phyloP scores from a whole-genome alignment of 2,329 filamentous ascomycete species.

The Eurotiales sp. region DNA sequence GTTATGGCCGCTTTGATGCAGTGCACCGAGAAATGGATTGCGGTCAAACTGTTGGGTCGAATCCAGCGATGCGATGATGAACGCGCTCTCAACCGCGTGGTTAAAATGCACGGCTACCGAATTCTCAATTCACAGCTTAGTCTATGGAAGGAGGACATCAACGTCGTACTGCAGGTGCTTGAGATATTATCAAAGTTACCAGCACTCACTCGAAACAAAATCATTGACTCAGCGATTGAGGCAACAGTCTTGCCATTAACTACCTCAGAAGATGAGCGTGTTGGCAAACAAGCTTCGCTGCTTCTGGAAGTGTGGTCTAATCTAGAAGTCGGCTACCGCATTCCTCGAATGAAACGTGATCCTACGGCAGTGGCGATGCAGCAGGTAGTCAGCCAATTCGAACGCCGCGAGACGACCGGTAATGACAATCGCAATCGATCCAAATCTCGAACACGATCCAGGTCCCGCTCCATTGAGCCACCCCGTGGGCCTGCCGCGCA shows the following conservation, averaged over 20 bases:
- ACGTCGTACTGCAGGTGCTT: constrained; percentile 83
- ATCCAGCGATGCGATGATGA: constrained; percentile 86
- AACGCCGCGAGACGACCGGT: constrained; percentile 53
- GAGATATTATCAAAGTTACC: constrained; percentile 87
- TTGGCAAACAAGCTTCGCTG: constrained; percentile 65
- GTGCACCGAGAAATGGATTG: constrained; percentile 99
- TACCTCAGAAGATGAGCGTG: constrained; percentile 66
- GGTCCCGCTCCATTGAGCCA: constrained; percentile 44
- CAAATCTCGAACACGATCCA: constrained; percentile 47
- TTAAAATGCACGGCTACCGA: constrained; percentile 95
- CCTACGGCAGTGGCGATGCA: constrained; percentile 53
- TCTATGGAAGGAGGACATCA: constrained; percentile 83
- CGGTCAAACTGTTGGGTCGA: constrained; percentile 85
- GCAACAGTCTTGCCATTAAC: constrained; percentile 68
- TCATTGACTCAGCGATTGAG: constrained; percentile 93
- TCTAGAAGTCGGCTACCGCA: constrained; percentile 85
- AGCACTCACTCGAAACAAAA: constrained; percentile 92
- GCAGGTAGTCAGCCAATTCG: constrained; percentile 61
- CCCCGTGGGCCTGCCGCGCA: constrained; percentile 41
- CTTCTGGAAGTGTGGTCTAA: constrained; percentile 84
- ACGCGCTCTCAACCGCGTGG: constrained; percentile 78
- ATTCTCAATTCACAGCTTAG: constrained; percentile 84
- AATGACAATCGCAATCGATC: constrained; percentile 23
- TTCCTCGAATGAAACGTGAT: constrained; percentile 83
- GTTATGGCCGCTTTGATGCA: constrained; percentile 97